phyloP scores from a whole-genome alignment of 306 rosid species.

The Pyrus betulifolia region DNA sequence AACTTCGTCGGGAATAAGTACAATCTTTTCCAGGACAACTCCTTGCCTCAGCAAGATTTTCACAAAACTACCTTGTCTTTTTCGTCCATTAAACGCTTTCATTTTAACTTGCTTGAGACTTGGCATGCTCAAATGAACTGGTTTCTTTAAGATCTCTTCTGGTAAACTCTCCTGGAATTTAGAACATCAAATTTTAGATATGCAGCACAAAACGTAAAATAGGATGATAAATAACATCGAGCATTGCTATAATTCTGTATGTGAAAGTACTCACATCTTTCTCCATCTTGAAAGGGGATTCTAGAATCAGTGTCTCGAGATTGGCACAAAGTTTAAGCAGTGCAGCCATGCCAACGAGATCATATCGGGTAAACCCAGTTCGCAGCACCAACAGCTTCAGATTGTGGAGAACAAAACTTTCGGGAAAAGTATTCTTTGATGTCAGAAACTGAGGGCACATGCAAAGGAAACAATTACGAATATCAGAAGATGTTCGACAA shows the following conservation, averaged over 20 bases:
- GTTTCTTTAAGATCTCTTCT: neutral
- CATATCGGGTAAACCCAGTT: constrained; percentile 1
- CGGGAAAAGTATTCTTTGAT: neutral
- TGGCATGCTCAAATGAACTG: neutral
- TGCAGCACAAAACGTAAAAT: neutral
- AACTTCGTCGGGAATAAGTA: neutral
- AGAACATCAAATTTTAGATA: neutral
- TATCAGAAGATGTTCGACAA: too few species aligned
- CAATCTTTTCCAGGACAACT: neutral
- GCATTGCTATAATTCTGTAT: neutral
- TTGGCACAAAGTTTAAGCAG: neutral
- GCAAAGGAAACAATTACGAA: neutral
- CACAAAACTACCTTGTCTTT: neutral
- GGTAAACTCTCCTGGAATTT: neutral
- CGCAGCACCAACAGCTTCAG: neutral
- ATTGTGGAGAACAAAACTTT: neutral
- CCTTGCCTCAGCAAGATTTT: neutral
- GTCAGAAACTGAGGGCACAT: constrained; percentile 1
- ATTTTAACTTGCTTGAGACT: constrained; percentile 6
- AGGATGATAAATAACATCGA: neutral
- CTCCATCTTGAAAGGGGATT: neutral
- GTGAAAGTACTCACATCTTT: neutral
- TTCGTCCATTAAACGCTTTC: neutral
- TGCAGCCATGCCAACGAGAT: constrained; percentile 7
- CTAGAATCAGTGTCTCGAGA: neutral